Evolutionary conservation across 768 basidiomycete genomes (phyloP).

Genomic region (Leccinum boreale): DNA sequence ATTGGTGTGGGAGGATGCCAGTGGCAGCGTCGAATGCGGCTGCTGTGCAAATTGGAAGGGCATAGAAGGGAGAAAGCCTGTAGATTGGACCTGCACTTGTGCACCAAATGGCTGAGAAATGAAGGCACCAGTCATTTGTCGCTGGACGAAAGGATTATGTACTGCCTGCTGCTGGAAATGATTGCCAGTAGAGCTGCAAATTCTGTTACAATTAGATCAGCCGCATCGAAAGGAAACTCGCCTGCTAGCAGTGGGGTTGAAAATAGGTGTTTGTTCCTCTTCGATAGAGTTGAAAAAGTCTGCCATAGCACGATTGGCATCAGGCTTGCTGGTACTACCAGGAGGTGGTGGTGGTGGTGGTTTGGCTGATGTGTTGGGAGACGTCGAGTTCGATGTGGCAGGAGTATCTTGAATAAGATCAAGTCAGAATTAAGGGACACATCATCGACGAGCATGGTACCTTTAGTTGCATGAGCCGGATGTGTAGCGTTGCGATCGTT

Average conservation of each 20-base stretch:
- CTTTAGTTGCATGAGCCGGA: slow-evolving; percentile 12
- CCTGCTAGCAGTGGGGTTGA: slow-evolving; percentile 63
- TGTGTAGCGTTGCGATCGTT: slow-evolving; percentile 8
- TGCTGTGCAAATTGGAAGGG: slow-evolving; percentile 31
- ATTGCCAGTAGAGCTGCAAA: slow-evolving; percentile 42
- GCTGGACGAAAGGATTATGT: slow-evolving; percentile 76
- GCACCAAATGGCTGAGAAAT: slow-evolving; percentile 41
- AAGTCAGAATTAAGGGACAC: neutral
- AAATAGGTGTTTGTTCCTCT: slow-evolving; percentile 69
- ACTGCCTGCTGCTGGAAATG: slow-evolving; percentile 57
- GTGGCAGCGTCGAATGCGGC: slow-evolving; percentile 13
- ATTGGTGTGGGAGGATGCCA: slow-evolving; percentile 14
- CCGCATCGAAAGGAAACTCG: neutral
- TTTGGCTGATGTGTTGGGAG: slow-evolving; percentile 20
- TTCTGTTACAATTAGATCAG: slow-evolving; percentile 9
- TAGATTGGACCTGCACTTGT: slow-evolving; percentile 51
- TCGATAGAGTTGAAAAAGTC: slow-evolving; percentile 94
- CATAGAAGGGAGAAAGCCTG: slow-evolving; percentile 52
- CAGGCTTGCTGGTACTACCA: slow-evolving; percentile 30
- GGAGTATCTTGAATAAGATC: slow-evolving; percentile 14
- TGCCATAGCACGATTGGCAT: slow-evolving; percentile 48
- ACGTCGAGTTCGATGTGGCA: slow-evolving; percentile 15
- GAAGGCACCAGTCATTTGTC: slow-evolving; percentile 49
- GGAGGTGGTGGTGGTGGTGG: slow-evolving; percentile 24
- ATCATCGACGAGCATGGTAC: slow-evolving; percentile 7